Conservation (phyloP, 2,329 filamentous ascomycete species). For the Venturia oleaginea region DNA sequence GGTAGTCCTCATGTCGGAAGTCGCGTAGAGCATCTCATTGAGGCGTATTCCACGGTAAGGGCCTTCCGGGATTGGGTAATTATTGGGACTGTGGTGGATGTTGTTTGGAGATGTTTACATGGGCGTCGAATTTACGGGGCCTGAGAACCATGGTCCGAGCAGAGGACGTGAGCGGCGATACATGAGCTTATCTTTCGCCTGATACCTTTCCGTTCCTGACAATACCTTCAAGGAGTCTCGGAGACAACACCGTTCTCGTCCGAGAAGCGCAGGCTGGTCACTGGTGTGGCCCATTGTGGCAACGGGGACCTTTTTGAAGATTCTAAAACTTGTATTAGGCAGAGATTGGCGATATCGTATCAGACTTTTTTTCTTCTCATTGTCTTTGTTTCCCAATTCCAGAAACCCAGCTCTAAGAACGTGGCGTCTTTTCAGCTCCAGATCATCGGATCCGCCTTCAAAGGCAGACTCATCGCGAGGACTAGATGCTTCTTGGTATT, state of each 20-base stretch:
- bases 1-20: neutral
- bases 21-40: neutral
- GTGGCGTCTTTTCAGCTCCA: slow-evolving; percentile 6
- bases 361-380: neutral
- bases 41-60: neutral
- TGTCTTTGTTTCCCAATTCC: neutral
- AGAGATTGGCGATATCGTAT: too few species aligned
- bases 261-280: neutral
- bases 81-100: neutral
- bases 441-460: neutral
- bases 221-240: neutral
- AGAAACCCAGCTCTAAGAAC: neutral
- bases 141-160: too few species aligned
- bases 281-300: neutral
- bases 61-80: neutral
- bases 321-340: too few species aligned
- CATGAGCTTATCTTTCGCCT: too few species aligned
- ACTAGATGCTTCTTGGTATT: slow-evolving; percentile 7
- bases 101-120: too few species aligned
- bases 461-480: neutral
- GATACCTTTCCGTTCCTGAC: neutral
- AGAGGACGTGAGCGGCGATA: too few species aligned
- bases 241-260: neutral
- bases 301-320: neutral
- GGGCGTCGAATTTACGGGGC: too few species aligned